These are phyloP conservation scores for Ilyonectria sp. DNA, from an alignment of 2,329 filamentous ascomycete species.

Conservation along the genomic window DNA sequence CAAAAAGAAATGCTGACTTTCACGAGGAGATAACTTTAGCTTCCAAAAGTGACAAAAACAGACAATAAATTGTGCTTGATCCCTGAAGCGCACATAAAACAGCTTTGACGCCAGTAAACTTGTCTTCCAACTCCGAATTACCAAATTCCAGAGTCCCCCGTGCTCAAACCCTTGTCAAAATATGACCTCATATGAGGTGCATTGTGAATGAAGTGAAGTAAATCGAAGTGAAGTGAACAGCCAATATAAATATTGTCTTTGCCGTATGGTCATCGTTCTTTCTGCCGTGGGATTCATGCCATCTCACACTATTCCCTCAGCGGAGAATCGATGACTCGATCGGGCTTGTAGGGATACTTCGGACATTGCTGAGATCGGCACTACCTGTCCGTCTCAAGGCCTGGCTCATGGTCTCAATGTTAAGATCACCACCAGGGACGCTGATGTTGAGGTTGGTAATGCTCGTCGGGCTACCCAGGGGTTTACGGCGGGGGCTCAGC, in stretches of 20 bases:
- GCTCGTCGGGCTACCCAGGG: conserved; percentile 75
- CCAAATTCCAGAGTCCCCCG: conserved; percentile 44
- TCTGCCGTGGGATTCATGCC: conserved; percentile 13
- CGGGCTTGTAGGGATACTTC: conserved; percentile 73
- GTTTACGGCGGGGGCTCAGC: conserved; percentile 73
- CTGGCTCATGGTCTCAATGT: conserved; percentile 95
- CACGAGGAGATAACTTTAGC: conserved; percentile 32
- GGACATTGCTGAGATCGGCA: conserved; percentile 76
- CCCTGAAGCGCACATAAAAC: conserved; percentile 38
- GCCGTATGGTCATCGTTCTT: conserved; percentile 40
- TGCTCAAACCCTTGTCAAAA: conserved; percentile 42
- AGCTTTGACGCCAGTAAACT: conserved; percentile 46
- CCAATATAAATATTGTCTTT: conserved; percentile 30
- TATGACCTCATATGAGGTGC: conserved; percentile 27
- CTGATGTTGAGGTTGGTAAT: conserved; percentile 63
- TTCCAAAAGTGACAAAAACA: conserved; percentile 38
- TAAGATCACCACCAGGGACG: conserved; percentile 73
- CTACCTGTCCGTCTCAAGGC: conserved; percentile 89
- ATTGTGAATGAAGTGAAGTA: conserved; percentile 42
- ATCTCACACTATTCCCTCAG: conserved; percentile 34
- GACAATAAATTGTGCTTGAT: conserved; percentile 40
- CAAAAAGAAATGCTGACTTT: conserved; percentile 4
- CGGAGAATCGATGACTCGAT: conserved; percentile 59
- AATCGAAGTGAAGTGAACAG: conserved; percentile 35
- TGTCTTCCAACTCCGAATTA: conserved; percentile 51